A percentile compares a stretch with the other conserved stretches of the same genome.
These are phyloP conservation scores for Cucurbita moschata DNA, from an alignment of 306 rosid species.

Conservation along the genomic window DNA sequence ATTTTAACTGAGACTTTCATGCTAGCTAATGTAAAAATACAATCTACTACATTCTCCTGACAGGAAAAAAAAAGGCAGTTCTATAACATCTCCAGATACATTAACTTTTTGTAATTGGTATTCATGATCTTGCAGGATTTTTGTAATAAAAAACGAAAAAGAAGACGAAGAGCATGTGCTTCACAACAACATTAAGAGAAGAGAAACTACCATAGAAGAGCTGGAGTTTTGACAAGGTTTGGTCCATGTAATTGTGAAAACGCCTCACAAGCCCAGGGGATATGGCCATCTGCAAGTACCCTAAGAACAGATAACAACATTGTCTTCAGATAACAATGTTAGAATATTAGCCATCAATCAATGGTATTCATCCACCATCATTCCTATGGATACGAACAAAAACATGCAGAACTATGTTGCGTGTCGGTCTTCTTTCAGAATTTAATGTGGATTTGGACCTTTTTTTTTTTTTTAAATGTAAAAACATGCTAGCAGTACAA, in stretches of 20 bases:
- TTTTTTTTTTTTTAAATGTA: background rate
- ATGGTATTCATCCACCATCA: background rate
- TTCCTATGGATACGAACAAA: background rate
- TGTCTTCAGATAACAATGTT: background rate
- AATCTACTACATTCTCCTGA: background rate
- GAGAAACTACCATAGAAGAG: slow-evolving; percentile 40
- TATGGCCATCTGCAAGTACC: slow-evolving; percentile 65
- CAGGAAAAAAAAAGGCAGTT: background rate
- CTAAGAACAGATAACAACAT: slow-evolving; percentile 30
- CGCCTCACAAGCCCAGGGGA: slow-evolving; percentile 77
- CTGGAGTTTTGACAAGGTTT: slow-evolving; percentile 26
- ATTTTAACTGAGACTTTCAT: background rate
- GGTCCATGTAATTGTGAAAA: slow-evolving; percentile 45
- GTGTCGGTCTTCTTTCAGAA: background rate
- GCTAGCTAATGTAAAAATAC: background rate
- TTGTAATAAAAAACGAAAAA: background rate
- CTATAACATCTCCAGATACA: background rate
- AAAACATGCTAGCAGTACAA: background rate
- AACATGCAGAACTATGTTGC: background rate
- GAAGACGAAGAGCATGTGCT: background rate
- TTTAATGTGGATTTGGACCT: background rate
- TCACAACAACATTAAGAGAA: background rate
- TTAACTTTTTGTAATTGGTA: background rate
- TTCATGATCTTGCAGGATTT: background rate
- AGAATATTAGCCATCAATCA: background rate